A percentile compares a stretch with the other conserved stretches of the same genome.
These are phyloP conservation scores for Candida stauntonica DNA, from an alignment of 805 yeast species.

Conservation along the genomic window DNA sequence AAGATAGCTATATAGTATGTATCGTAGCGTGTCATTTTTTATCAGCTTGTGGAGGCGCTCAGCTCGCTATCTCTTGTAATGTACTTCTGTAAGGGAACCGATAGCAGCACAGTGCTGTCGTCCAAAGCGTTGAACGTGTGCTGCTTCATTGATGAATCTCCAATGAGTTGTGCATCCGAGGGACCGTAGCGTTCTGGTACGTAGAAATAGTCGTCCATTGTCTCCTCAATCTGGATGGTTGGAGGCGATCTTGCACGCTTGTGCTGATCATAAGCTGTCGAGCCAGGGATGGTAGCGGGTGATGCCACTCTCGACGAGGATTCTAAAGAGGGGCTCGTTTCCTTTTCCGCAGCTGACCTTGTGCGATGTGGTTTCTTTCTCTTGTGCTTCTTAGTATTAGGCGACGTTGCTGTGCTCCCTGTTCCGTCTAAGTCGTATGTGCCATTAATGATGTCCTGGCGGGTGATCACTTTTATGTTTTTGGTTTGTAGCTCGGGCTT, in stretches of 20 bases:
- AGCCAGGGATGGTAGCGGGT: no score
- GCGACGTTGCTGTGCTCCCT: constrained; percentile 1
- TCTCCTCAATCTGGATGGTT: no score
- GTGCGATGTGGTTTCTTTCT: not conserved
- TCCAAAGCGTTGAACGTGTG: constrained; percentile 5
- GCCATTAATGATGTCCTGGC: constrained; percentile 24
- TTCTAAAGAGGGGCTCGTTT: no score
- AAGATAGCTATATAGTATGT: no score
- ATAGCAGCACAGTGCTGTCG: constrained; percentile 1
- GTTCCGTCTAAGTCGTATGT: constrained; percentile 11
- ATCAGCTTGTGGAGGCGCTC: not conserved
- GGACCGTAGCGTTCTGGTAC: not conserved
- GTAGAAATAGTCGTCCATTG: not conserved
- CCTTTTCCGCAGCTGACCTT: not conserved
- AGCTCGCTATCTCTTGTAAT: constrained; percentile 1
- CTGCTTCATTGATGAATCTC: not conserved
- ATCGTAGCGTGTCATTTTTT: no score
- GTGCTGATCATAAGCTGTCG: no score
- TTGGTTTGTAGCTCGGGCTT: constrained; percentile 18
- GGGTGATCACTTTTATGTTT: constrained; percentile 23
- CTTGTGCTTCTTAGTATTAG: not conserved
- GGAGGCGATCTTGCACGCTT: no score
- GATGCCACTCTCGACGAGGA: no score
- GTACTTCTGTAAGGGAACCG: constrained; percentile 4
- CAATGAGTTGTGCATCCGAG: not conserved